A percentile compares a stretch with the other conserved stretches of the same genome.
These are phyloP conservation scores for Paramarasmius palmivorus DNA, from an alignment of 1,284 basidiomycete species.

Conservation along the genomic window DNA sequence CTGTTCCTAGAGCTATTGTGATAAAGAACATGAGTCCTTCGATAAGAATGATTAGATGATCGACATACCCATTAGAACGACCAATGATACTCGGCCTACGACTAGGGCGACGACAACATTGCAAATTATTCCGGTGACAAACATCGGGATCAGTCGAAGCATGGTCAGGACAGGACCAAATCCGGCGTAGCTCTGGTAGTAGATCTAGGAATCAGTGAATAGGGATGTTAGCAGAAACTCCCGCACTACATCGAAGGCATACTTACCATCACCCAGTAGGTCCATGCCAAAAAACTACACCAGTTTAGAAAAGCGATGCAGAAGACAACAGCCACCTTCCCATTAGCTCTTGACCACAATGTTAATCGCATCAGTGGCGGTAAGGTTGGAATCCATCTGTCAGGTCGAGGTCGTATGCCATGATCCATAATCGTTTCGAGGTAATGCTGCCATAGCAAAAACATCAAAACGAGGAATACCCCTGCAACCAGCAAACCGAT, in stretches of 20 bases:
- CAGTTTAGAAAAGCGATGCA: constrained; percentile 70
- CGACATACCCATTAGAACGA: constrained; percentile 54
- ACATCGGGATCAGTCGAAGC: constrained; percentile 78
- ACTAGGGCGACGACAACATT: constrained; percentile 70
- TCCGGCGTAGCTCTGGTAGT: constrained; percentile 64
- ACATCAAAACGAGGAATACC: constrained; percentile 56
- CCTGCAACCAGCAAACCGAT: constrained; percentile 67
- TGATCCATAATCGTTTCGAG: constrained; percentile 45
- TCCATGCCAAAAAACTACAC: constrained; percentile 60
- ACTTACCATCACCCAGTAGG: constrained; percentile 56
- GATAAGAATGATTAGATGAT: neutral
- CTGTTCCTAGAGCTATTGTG: constrained; percentile 50
- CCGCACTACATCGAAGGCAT: neutral
- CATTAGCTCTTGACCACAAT: constrained; percentile 67
- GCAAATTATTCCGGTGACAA: constrained; percentile 66
- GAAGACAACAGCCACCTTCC: constrained; percentile 67
- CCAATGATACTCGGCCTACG: constrained; percentile 55
- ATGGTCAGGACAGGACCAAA: constrained; percentile 68
- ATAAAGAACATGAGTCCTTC: neutral
- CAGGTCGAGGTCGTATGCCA: constrained; percentile 31
- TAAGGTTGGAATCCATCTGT: constrained; percentile 37
- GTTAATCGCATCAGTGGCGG: constrained; percentile 72
- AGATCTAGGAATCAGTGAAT: constrained; percentile 43
- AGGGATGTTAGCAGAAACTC: neutral
- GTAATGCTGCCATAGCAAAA: constrained; percentile 71